Base-by-base conservation (phyloP, 805 yeast species). In the Martiniozyma abietophila region DNA sequence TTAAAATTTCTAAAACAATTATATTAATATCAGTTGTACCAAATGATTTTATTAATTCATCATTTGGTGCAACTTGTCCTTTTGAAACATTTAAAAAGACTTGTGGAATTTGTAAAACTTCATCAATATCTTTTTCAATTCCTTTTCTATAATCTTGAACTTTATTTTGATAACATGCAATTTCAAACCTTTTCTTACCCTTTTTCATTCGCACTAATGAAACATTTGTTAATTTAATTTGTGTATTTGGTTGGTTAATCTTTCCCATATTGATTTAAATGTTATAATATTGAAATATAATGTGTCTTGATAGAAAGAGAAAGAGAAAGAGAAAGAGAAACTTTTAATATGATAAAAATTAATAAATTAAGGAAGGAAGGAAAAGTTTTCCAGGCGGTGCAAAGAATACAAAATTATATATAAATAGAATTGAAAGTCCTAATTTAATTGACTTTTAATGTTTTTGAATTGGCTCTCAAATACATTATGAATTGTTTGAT, bases 91-190 rank as follows among this genome's bases (percentile, higher is more conserved):
- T 92, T 23, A 75, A 54, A 50, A 92, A 92, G 1, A 92, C 94
- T 55, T 82, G 95, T n/a, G 86, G 95, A 34, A 92, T 85, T 55
- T 92, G 98, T 24, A 92, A 64, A 3, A 92, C 98, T 53, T 92
- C 98, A 60, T 92, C 97, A 7, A 92, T 56, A 53, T 92, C 96
- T 46, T 84, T 89, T 51, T 92, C 98, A 54, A 83, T 76, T 39
- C 80, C 82, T 41, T 73, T 70, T 47, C 96, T 68, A 75, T 86
- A 92, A 56, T 92, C 98, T 55, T 89, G 97, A 5, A 92, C 96
- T 53, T 92, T 92, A 50, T 92, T 92, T 51, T 84, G 95, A 56
- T 92, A 92, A 52, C 98, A 92, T 0, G 97, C 97, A 29, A 92
- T 71, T 58, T 92, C 98, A 48, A 86, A 92, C 44, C 96, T 65